Conservation (phyloP, 345 rosid species). For the Citrus glauca region DNA sequence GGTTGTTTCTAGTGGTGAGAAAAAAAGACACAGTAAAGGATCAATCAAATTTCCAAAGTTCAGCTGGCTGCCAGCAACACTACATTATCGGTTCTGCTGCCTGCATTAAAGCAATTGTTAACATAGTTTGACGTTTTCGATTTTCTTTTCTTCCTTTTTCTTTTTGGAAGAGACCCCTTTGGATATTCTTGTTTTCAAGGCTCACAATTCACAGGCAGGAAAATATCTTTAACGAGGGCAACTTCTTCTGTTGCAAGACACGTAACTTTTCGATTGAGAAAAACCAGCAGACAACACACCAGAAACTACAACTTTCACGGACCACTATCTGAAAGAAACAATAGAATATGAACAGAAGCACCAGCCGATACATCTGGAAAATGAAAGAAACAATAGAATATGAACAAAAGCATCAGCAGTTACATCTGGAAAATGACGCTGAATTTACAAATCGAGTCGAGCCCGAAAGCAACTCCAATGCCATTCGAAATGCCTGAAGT, state of each 20-base stretch:
- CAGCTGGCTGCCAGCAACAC: not conserved
- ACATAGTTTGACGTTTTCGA: no score
- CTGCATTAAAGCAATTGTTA: no score
- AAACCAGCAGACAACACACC: no score
- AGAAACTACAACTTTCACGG: not conserved
- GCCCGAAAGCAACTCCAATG: not conserved
- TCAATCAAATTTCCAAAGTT: not conserved
- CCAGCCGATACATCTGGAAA: not conserved
- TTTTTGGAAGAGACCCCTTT: no score
- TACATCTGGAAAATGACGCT: not conserved
- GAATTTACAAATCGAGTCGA: not conserved
- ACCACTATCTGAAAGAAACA: not conserved
- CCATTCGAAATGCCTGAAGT: not conserved
- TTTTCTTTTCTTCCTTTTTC: no score
- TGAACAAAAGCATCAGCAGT: no score
- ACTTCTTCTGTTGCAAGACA: not conserved
- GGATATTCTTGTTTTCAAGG: no score
- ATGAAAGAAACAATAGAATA: not conserved
- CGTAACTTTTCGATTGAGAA: not conserved
- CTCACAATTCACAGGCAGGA: no score
- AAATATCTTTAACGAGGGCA: not conserved
- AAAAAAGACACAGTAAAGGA: not conserved
- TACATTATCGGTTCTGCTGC: no score
- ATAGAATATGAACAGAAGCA: not conserved
- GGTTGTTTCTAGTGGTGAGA: not conserved